A percentile compares a stretch with the other conserved stretches of the same genome.
Conservation (phyloP, 1,139 yeast genomes). For the Hansenula sp. region DNA sequence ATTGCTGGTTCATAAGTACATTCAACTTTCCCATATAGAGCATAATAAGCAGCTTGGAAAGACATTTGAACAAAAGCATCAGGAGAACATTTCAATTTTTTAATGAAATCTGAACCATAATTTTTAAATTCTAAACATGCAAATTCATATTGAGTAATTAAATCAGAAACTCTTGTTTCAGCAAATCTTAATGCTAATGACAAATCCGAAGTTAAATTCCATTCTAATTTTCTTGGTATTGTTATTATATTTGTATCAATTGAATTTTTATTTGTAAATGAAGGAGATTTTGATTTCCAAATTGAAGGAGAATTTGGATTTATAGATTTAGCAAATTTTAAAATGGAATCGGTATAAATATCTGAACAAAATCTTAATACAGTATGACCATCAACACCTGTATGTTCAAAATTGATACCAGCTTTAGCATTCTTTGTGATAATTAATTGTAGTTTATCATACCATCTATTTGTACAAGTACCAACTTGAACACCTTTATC, state of each 20-base stretch:
- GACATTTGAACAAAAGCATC: constrained; percentile 96
- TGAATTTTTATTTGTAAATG: constrained; percentile 35
- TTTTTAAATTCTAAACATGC: constrained; percentile 71
- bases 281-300: constrained; percentile 55
- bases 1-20: constrained; percentile 95
- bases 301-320: constrained; percentile 78
- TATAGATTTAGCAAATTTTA: constrained; percentile 81
- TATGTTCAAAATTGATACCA: constrained; percentile 91
- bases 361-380: constrained; percentile 85
- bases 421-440: constrained; percentile 91
- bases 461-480: constrained; percentile 94
- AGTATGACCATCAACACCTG: constrained; percentile 95
- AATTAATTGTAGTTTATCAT: constrained; percentile 85
- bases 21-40: constrained; percentile 88
- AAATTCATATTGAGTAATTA: constrained; percentile 87
- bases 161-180: constrained; percentile 82
- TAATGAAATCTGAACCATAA: constrained; percentile 77
- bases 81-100: constrained; percentile 84
- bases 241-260: constrained; percentile 43
- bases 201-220: constrained; percentile 78
- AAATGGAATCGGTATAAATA: constrained; percentile 84
- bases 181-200: constrained; percentile 83
- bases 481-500: constrained; percentile 89
- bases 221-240: constrained; percentile 83
- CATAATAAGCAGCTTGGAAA: constrained; percentile 89